These are phyloP conservation scores for Colletotrichum somersetense DNA, from an alignment of 2,329 filamentous ascomycete species.

Conservation along the genomic window DNA sequence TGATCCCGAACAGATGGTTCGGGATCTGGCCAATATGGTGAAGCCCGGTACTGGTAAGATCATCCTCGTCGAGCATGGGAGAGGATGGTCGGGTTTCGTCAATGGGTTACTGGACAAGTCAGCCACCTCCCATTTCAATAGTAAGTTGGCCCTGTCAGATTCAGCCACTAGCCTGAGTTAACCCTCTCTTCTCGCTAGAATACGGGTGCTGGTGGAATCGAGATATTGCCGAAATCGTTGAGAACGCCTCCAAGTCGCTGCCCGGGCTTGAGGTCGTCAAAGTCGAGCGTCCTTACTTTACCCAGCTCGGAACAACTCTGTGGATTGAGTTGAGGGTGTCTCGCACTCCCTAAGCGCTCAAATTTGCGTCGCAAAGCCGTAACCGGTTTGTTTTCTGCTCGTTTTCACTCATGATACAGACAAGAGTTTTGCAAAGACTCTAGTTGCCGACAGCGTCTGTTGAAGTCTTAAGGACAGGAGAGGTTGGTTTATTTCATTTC, in stretches of 20 bases:
- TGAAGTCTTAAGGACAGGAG: conserved; percentile 21
- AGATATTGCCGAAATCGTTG: conserved; percentile 68
- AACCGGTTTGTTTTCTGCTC: neutral
- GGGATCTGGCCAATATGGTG: conserved; percentile 64
- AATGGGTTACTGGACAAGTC: conserved; percentile 69
- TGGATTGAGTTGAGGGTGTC: conserved; percentile 67
- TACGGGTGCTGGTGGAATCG: conserved; percentile 79
- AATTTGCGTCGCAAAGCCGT: neutral
- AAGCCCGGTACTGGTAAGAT: conserved; percentile 70
- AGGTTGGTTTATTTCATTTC: conserved; percentile 39
- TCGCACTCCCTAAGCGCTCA: neutral
- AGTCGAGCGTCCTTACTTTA: conserved; percentile 63
- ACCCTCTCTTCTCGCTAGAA: conserved; percentile 43
- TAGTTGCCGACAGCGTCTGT: neutral
- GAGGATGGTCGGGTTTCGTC: conserved; percentile 65
- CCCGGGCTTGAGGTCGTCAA: conserved; percentile 69
- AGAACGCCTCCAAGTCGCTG: conserved; percentile 59
- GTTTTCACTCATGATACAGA: neutral
- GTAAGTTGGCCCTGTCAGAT: neutral
- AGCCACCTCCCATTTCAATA: conserved; percentile 67
- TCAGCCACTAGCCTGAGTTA: neutral
- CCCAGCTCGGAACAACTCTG: conserved; percentile 69
- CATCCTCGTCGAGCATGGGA: conserved; percentile 73
- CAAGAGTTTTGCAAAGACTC: neutral
- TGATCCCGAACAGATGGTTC: conserved; percentile 66